Conservation (phyloP, 345 rosid genomes). For the Corchorus capsularis region DNA sequence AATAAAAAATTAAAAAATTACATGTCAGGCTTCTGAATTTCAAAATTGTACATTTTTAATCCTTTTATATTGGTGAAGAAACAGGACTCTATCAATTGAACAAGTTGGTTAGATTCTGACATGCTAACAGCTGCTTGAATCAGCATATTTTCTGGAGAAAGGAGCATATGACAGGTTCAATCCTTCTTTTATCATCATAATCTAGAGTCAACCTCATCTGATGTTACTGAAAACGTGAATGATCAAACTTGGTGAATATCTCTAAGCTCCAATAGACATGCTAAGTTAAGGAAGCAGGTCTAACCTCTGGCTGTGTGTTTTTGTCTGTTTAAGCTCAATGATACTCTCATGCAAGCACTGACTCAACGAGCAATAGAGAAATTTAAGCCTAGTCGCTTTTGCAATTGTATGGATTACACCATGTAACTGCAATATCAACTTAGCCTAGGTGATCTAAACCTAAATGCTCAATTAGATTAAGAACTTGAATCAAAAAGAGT, state of each 20-base stretch:
- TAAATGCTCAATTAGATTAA: not conserved
- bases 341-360: not conserved
- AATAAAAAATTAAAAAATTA: not conserved
- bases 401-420: conserved; percentile 6
- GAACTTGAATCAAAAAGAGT: conserved; percentile 8
- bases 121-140: not conserved
- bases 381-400: conserved; percentile 6
- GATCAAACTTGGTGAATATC: not conserved
- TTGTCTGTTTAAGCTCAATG: not conserved
- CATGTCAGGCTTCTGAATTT: not conserved
- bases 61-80: not conserved
- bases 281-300: not conserved
- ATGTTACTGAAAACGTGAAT: not conserved
- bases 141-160: not conserved
- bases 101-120: not conserved
- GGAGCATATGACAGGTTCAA: conserved; percentile 3
- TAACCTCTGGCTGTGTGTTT: not conserved
- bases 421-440: conserved; percentile 3
- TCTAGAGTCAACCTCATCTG: not conserved
- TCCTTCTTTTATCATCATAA: not conserved
- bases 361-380: not conserved
- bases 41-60: not conserved
- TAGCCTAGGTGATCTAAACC: not conserved
- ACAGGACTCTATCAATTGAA: not conserved
- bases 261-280: not conserved